These are phyloP conservation scores for Solanum chacoense DNA, from an alignment of 305 asterid species.

Conservation along the genomic window DNA sequence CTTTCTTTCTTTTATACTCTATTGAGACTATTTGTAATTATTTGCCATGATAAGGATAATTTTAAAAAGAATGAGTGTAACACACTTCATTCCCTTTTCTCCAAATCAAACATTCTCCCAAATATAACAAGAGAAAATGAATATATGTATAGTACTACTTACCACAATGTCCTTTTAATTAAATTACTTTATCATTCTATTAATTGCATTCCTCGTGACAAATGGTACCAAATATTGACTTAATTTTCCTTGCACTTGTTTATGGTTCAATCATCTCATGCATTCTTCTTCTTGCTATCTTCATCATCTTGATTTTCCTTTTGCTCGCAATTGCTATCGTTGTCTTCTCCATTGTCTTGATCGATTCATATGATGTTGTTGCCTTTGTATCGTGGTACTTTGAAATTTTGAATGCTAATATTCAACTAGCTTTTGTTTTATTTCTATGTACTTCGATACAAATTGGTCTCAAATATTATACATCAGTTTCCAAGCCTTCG, in stretches of 20 bases:
- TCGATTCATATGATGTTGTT: conserved; percentile 4
- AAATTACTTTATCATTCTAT: background rate
- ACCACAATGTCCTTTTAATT: background rate
- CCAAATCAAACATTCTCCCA: conserved; percentile 4
- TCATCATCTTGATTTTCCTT: conserved; percentile 13
- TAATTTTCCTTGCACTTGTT: conserved; percentile 24
- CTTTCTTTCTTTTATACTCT: background rate
- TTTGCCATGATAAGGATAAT: background rate
- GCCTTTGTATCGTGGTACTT: conserved; percentile 1
- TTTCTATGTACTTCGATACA: conserved; percentile 1
- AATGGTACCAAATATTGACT: conserved; percentile 22
- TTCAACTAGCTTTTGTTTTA: conserved; percentile 21
- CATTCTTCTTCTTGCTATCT: conserved; percentile 13
- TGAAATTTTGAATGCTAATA: conserved; percentile 3
- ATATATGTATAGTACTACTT: background rate
- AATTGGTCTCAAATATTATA: background rate
- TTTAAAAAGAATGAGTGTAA: conserved; percentile 16
- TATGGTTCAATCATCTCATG: conserved; percentile 25
- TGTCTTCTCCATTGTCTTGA: conserved; percentile 11
- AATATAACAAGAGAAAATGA: background rate
- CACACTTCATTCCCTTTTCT: conserved; percentile 21
- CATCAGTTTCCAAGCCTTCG: conserved; percentile 4
- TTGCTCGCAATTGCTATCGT: conserved; percentile 12
- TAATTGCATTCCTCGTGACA: background rate
- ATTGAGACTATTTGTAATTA: background rate